Evolutionary conservation across 2,329 filamentous ascomycete genomes (phyloP), one percentile per base, ranked within the genome.

Genomic region (Aspergillus novofumigatus): DNA sequence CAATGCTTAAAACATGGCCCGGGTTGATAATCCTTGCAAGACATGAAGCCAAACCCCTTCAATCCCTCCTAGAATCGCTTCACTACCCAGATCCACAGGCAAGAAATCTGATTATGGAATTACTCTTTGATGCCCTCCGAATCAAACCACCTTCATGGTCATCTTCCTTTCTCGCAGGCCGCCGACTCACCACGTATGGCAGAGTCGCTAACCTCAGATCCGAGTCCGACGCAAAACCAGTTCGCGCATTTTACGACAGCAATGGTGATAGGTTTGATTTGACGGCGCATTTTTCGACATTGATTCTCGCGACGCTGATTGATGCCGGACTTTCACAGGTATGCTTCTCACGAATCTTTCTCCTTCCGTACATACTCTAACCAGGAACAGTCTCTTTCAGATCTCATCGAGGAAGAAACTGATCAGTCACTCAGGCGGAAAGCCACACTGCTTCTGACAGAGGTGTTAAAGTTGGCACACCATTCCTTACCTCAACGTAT

Each of bases 91-190:
- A 81, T 42, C 72, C 80, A 1, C 75, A 80, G 57, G 80, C 84
- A 8, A 77, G 85, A 51, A 92, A 96, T 68, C 88, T 92, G 0
- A 86, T 97, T 20, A 81, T 99, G 59, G 94, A 99, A 71, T 79
- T 99, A 11, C 76, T 99, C 20, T 97, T 95, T 65, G 86, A 88
- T 65, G 82, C 87, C 21, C 77, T 99, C 52, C 86, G 93, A 38
- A 97, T 99, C 69, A 97, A 97, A 65, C 88, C 92, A 57, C 86
- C 94, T 47, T 87, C 92, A 8, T 99, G 94, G 94, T 95, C 94
- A 7, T 92, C 91, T 0, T 95, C 93, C 0, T 99, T 96, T 71
- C 83, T 99, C 49, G 94, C 95, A 38, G 95, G 94, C 7, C 85
- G 94, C 62, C 83, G 95, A 58, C 80, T 99, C 49, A 99, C 95